These are phyloP conservation scores for Aspergillus quadrilineatus DNA, from an alignment of 2,329 filamentous ascomycete genomes.

Conservation along the genomic window DNA sequence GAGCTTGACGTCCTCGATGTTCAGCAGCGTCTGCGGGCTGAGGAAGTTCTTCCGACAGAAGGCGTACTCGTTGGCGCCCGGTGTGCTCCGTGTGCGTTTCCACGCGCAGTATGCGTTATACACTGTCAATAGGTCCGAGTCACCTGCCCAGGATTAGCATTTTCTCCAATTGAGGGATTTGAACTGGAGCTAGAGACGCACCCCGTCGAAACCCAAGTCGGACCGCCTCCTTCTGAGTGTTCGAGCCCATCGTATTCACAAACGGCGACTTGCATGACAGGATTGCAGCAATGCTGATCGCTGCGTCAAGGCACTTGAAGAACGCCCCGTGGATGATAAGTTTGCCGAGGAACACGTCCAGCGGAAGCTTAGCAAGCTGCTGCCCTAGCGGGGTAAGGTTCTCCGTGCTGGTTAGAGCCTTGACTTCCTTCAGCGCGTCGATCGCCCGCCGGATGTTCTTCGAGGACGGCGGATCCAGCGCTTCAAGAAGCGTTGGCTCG, in stretches of 20 bases:
- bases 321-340: constrained; percentile 81
- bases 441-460: constrained; percentile 93
- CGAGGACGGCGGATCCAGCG: constrained; percentile 82
- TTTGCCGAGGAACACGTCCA: constrained; percentile 94
- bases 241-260: constrained; percentile 78
- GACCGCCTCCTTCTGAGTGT: constrained; percentile 76
- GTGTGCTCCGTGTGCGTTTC: constrained; percentile 75
- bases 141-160: constrained; percentile 49
- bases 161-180: neutral
- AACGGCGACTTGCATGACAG: constrained; percentile 95
- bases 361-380: constrained; percentile 81
- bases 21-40: constrained; percentile 79
- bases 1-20: constrained; percentile 93
- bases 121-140: constrained; percentile 87
- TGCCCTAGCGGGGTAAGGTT: constrained; percentile 82
- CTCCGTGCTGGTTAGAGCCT: constrained; percentile 77
- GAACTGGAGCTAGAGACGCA: constrained; percentile 21
- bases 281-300: constrained; percentile 87
- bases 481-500: constrained; percentile 82
- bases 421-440: constrained; percentile 89
- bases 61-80: constrained; percentile 72
- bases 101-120: constrained; percentile 93
- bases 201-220: constrained; percentile 74
- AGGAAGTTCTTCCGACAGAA: constrained; percentile 96
- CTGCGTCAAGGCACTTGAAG: constrained; percentile 88